Conservation (phyloP, 768 basidiomycete species). For the Dioszegia hungarica region DNA sequence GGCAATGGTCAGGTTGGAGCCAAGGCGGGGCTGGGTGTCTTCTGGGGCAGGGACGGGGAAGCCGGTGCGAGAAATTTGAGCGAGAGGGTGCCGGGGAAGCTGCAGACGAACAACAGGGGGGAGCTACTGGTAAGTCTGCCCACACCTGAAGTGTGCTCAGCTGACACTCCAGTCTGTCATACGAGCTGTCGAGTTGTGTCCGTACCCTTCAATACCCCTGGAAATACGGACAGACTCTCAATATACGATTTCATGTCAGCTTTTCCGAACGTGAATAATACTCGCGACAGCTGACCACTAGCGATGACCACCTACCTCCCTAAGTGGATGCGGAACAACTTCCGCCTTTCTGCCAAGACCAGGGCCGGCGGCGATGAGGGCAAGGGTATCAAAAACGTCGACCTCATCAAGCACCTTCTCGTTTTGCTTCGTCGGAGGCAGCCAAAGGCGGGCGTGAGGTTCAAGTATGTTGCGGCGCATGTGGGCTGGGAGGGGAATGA, state of each 20-base stretch:
- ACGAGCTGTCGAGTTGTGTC: constrained; percentile 70
- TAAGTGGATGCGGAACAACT: constrained; percentile 58
- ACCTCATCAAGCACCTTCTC: constrained; percentile 66
- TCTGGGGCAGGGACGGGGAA: constrained; percentile 61
- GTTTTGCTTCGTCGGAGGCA: constrained; percentile 59
- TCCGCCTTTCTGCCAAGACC: constrained; percentile 6
- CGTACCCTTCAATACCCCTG: constrained; percentile 55
- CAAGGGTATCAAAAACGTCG: constrained; percentile 61
- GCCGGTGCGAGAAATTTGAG: constrained; percentile 59
- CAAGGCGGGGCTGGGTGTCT: constrained; percentile 79
- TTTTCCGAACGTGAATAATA: not conserved
- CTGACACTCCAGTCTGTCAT: constrained; percentile 64
- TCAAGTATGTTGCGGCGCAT: constrained; percentile 76
- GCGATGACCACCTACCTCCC: constrained; percentile 66
- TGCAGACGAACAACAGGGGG: constrained; percentile 57
- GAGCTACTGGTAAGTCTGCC: constrained; percentile 67
- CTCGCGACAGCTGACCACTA: constrained; percentile 37
- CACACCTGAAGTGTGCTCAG: not conserved
- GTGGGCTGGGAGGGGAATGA: constrained; percentile 77
- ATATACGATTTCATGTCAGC: constrained; percentile 72
- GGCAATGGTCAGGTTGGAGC: constrained; percentile 69
- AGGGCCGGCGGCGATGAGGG: not conserved
- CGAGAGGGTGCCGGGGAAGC: constrained; percentile 53
- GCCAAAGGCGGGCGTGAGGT: constrained; percentile 51
- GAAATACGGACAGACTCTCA: constrained; percentile 79